Conservation (phyloP, 2,329 filamentous ascomycete species). For the Aspergillus brunneoviolaceus region DNA sequence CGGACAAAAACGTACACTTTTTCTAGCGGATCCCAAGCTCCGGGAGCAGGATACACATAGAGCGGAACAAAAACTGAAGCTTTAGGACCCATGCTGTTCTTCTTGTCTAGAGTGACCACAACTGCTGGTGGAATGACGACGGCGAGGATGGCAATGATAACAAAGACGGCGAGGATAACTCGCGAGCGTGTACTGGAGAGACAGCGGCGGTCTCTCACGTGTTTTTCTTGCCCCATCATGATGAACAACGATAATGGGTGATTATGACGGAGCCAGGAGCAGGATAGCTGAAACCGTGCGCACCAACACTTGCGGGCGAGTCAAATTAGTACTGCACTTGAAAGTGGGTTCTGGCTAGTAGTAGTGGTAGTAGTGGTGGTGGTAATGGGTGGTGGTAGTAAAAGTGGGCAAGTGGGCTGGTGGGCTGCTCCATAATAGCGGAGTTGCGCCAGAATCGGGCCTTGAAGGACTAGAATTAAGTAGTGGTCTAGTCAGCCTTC, state of each 20-base stretch:
- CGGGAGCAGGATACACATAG: conserved; percentile 50
- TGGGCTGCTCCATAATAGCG: background rate
- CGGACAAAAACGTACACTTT: conserved; percentile 38
- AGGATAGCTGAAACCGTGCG: conserved; percentile 12
- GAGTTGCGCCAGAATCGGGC: background rate
- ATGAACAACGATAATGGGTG: conserved; percentile 13
- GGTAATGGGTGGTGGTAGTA: background rate
- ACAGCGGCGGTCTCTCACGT: conserved; percentile 32
- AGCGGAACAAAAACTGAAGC: conserved; percentile 49
- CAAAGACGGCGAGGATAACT: conserved; percentile 26
- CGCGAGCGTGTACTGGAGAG: conserved; percentile 32
- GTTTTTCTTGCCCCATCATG: conserved; percentile 28
- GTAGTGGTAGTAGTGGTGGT: conserved; percentile 12
- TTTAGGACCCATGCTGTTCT: conserved; percentile 37
- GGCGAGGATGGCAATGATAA: conserved; percentile 32
- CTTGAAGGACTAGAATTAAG: conserved; percentile 22
- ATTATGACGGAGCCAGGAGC: conserved; percentile 7
- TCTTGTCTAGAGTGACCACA: conserved; percentile 35
- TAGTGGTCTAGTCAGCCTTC: conserved; percentile 13
- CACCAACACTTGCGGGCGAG: conserved; percentile 18
- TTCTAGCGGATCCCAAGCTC: conserved; percentile 48
- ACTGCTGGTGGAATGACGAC: conserved; percentile 35
- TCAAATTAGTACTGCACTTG: conserved; percentile 3
- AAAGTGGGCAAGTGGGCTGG: conserved; percentile 4
- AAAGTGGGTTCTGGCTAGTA: conserved; percentile 20